phyloP scores from a whole-genome alignment of 2,329 filamentous ascomycete genomes.

The Sporothrix curviconia region DNA sequence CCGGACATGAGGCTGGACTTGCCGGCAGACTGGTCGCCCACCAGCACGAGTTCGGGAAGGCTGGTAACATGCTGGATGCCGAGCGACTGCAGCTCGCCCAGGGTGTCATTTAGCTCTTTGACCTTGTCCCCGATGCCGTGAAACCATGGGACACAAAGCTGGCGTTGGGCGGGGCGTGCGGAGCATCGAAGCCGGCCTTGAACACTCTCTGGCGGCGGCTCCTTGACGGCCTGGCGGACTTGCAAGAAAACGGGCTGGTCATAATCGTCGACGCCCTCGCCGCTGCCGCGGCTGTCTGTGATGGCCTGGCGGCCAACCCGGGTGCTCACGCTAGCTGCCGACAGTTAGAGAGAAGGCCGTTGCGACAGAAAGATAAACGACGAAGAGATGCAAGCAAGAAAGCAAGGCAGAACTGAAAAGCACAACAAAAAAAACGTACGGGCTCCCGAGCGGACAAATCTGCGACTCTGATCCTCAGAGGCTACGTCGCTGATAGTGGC shows the following conservation, averaged over 20 bases:
- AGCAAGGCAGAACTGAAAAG: neutral
- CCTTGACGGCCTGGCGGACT: slow-evolving; percentile 20
- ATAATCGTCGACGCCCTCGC: slow-evolving; percentile 18
- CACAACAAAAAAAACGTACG: slow-evolving; percentile 18
- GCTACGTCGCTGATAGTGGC: neutral
- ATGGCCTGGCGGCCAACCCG: neutral
- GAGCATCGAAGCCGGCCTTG: neutral
- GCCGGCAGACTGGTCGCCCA: slow-evolving; percentile 79
- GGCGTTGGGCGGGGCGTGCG: slow-evolving; percentile 12
- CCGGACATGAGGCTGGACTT: slow-evolving; percentile 67
- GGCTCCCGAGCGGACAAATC: slow-evolving; percentile 21
- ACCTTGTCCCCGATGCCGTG: slow-evolving; percentile 53
- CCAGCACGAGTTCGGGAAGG: slow-evolving; percentile 72
- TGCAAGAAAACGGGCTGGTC: slow-evolving; percentile 25
- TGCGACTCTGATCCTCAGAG: neutral
- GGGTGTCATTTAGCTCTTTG: slow-evolving; percentile 58
- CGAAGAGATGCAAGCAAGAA: neutral
- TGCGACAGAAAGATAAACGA: neutral
- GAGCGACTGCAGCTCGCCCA: slow-evolving; percentile 62
- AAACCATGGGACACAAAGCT: slow-evolving; percentile 34
- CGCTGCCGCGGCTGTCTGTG: neutral
- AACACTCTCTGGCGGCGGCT: neutral
- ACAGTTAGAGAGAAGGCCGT: neutral
- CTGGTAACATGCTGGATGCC: slow-evolving; percentile 65
- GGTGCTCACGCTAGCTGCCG: slow-evolving; percentile 27